Conservation (phyloP, 805 yeast genomes). For the Candida railenensis region DNA sequence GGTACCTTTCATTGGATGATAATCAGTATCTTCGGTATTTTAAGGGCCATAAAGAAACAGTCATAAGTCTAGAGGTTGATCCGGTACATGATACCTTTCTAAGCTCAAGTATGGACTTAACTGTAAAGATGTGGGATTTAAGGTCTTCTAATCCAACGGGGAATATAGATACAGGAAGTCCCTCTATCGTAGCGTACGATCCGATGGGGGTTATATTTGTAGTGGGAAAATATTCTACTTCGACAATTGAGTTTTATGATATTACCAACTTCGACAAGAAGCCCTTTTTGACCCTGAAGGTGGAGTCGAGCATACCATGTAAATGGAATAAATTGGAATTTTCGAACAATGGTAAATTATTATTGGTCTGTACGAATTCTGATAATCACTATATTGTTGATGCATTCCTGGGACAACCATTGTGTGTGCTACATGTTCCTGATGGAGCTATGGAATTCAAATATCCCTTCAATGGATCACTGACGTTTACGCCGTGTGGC, state of each 20-base stretch:
- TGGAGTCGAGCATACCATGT: slow-evolving; percentile 12
- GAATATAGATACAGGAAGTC: slow-evolving; percentile 47
- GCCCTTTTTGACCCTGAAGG: slow-evolving; percentile 45
- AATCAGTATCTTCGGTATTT: slow-evolving; percentile 83
- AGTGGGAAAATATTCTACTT: slow-evolving; percentile 36
- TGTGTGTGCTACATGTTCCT: slow-evolving; percentile 21
- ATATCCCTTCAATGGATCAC: slow-evolving; percentile 32
- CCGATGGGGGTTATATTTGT: slow-evolving; percentile 85
- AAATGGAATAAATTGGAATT: slow-evolving; percentile 71
- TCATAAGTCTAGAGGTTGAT: slow-evolving; percentile 67
- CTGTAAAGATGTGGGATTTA: slow-evolving; percentile 87
- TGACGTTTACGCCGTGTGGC: slow-evolving; percentile 43
- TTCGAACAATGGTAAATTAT: slow-evolving; percentile 69
- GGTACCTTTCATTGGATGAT: slow-evolving; percentile 74
- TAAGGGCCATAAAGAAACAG: slow-evolving; percentile 80
- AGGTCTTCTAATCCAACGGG: slow-evolving; percentile 68
- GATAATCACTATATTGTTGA: slow-evolving; percentile 61
- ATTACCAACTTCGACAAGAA: slow-evolving; percentile 53
- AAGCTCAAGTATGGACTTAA: slow-evolving; percentile 70
- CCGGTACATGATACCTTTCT: slow-evolving; percentile 67
- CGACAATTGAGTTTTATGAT: slow-evolving; percentile 55
- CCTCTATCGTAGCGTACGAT: slow-evolving; percentile 68
- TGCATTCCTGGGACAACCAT: slow-evolving; percentile 61
- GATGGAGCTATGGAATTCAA: slow-evolving; percentile 23
- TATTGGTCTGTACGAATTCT: slow-evolving; percentile 58